Evolutionary conservation across 257 asterid species (phyloP).

Genomic region (Coffea canephora): DNA sequence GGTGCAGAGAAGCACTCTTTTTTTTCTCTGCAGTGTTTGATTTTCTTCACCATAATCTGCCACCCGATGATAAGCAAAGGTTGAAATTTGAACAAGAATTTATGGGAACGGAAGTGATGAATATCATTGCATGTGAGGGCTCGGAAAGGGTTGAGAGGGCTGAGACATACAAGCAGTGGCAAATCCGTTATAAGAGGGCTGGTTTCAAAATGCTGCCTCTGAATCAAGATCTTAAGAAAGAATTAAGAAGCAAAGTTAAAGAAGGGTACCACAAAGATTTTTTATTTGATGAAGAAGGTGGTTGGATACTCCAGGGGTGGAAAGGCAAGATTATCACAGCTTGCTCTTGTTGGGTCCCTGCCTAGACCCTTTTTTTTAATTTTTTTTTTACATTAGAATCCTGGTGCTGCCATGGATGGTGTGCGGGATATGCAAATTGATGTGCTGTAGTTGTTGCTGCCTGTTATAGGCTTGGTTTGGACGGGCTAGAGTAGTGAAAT

Average conservation of each 20-base stretch:
- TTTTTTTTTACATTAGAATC: not conserved
- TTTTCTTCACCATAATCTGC: conserved; percentile 7
- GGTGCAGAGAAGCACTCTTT: conserved; percentile 18
- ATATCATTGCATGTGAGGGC: conserved; percentile 28
- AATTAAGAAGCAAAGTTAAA: conserved; percentile 10
- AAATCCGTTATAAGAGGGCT: conserved; percentile 12
- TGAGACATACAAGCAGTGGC: conserved; percentile 30
- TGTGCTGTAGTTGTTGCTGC: not conserved
- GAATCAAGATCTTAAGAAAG: conserved; percentile 6
- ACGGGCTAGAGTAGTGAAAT: not conserved
- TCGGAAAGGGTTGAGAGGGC: conserved; percentile 20
- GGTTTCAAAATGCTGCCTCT: conserved; percentile 21
- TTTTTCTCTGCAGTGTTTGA: conserved; percentile 20
- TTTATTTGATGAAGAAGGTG: conserved; percentile 13
- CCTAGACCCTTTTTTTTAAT: not conserved
- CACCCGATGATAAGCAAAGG: conserved; percentile 6
- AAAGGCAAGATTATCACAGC: conserved; percentile 20
- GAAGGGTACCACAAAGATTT: conserved; percentile 27
- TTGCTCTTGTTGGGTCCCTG: conserved; percentile 27
- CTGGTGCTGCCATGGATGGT: not conserved
- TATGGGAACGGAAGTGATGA: conserved; percentile 12
- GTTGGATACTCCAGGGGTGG: conserved; percentile 30
- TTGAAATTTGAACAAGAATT: conserved; percentile 12
- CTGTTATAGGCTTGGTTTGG: not conserved
- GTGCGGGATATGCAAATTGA: not conserved